Conservation (phyloP, 345 rosid species). For the Rhizophora apiculata region DNA sequence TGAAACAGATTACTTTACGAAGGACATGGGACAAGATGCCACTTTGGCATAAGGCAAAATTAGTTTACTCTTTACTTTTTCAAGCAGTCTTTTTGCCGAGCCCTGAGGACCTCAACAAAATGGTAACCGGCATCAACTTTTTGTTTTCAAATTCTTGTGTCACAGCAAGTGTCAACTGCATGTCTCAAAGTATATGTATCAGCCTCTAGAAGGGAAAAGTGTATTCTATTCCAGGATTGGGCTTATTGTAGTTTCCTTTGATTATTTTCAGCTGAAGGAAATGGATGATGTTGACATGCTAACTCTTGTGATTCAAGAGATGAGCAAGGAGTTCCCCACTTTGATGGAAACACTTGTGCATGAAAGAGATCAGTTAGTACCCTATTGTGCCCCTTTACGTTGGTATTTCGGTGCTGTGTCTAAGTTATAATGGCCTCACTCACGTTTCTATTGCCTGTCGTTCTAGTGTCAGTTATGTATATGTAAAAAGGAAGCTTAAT, state of each 20-base stretch:
- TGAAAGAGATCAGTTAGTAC: slow-evolving; percentile 93
- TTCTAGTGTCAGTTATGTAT: too few relatives aligned
- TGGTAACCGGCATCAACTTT: slow-evolving; percentile 36
- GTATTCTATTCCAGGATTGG: too few relatives aligned
- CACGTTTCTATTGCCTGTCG: too few relatives aligned
- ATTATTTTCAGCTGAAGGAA: slow-evolving; percentile 65
- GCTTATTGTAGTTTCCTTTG: slow-evolving; percentile 11
- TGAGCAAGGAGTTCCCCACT: slow-evolving; percentile 96
- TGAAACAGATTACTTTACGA: slow-evolving; percentile 66
- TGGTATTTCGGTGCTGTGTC: neutral
- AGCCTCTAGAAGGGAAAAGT: too few relatives aligned
- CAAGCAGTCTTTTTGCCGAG: slow-evolving; percentile 88
- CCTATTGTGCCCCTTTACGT: slow-evolving; percentile 16
- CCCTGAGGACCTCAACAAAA: slow-evolving; percentile 72
- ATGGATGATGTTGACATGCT: slow-evolving; percentile 92
- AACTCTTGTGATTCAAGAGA: slow-evolving; percentile 94
- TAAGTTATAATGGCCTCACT: too few relatives aligned
- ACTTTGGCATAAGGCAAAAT: slow-evolving; percentile 81
- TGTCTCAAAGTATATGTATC: too few relatives aligned
- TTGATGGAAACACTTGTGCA: slow-evolving; percentile 91
- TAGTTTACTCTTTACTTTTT: slow-evolving; percentile 60
- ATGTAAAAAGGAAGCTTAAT: too few relatives aligned
- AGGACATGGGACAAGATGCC: slow-evolving; percentile 94
- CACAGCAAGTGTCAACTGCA: too few relatives aligned
- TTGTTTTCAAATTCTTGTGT: too few relatives aligned